Percentiles rank a stretch among this genome's conserved stretches.
These are phyloP conservation scores for Sutorius australiensis DNA, from an alignment of 768 basidiomycete species.

Conservation along the genomic window DNA sequence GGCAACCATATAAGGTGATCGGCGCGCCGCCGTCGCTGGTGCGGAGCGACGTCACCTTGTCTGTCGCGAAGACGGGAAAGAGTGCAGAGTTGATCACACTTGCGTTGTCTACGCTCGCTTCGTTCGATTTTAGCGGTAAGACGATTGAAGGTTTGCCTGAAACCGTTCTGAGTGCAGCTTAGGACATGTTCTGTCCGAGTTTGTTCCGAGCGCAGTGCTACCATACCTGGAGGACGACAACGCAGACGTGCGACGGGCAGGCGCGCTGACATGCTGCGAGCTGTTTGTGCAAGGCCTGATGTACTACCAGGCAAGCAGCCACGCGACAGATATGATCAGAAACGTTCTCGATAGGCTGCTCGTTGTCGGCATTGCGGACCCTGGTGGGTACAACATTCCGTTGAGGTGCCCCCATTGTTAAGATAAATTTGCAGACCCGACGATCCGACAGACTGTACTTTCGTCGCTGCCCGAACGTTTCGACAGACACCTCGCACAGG, in stretches of 20 bases:
- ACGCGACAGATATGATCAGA: conserved; percentile 94
- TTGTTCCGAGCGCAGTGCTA: conserved; percentile 85
- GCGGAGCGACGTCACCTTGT: conserved; percentile 56
- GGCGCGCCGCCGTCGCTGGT: conserved; percentile 72
- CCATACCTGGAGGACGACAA: conserved; percentile 94
- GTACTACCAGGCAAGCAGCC: conserved; percentile 91
- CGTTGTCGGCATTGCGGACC: conserved; percentile 94
- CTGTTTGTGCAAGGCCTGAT: conserved; percentile 94
- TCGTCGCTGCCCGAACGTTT: conserved; percentile 87
- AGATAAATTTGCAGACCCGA: conserved; percentile 46
- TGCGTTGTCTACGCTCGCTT: conserved; percentile 81
- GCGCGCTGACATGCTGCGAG: conserved; percentile 87
- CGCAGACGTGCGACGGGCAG: conserved; percentile 80
- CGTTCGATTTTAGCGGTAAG: conserved; percentile 91
- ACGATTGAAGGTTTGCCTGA: not conserved
- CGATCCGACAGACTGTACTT: conserved; percentile 83
- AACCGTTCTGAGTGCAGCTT: conserved; percentile 8
- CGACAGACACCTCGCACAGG: conserved; percentile 95
- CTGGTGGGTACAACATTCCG: conserved; percentile 50
- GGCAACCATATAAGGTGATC: conserved; percentile 81
- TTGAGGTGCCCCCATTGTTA: conserved; percentile 2
- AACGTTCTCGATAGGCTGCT: conserved; percentile 97
- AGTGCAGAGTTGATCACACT: conserved; percentile 69
- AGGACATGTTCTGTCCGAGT: conserved; percentile 95
- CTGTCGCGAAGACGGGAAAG: conserved; percentile 53